phyloP scores from a whole-genome alignment of 495 filamentous ascomycete genomes.

The Parmelia sp. region DNA sequence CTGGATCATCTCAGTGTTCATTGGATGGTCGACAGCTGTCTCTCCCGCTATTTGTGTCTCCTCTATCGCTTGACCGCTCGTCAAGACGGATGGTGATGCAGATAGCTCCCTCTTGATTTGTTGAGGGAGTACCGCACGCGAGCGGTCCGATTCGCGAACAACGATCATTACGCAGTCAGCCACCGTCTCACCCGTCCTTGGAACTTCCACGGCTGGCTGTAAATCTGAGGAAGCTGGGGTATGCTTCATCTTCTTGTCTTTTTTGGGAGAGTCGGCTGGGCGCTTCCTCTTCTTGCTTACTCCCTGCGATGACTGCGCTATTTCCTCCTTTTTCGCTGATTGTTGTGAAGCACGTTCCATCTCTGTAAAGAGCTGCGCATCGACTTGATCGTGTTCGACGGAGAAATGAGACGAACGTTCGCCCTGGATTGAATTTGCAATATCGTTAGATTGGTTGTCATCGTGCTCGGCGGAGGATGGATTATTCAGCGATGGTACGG shows the following conservation, averaged over 20 bases:
- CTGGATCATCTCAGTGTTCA: neutral
- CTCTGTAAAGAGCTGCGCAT: conserved; percentile 24
- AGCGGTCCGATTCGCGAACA: conserved; percentile 4
- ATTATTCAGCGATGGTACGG: conserved; percentile 10
- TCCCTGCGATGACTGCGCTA: neutral
- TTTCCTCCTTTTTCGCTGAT: neutral
- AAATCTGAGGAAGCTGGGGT: neutral
- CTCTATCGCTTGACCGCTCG: conserved; percentile 7
- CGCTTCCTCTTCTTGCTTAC: conserved; percentile 18
- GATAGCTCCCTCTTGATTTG: conserved; percentile 20
- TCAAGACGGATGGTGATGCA: conserved; percentile 11
- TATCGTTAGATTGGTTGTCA: neutral
- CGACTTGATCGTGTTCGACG: conserved; percentile 22
- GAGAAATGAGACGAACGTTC: conserved; percentile 1
- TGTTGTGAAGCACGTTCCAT: conserved; percentile 26
- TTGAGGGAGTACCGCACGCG: neutral
- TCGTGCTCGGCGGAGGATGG: neutral
- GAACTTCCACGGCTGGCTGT: neutral
- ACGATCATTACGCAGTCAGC: conserved; percentile 23
- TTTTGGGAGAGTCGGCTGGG: neutral
- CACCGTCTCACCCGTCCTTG: conserved; percentile 6
- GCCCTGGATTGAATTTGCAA: conserved; percentile 11
- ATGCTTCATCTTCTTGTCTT: conserved; percentile 18
- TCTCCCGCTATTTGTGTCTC: conserved; percentile 1
- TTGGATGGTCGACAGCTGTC: neutral